phyloP scores from a whole-genome alignment of 805 yeast species.

The Sugiyamaella marilandica region DNA sequence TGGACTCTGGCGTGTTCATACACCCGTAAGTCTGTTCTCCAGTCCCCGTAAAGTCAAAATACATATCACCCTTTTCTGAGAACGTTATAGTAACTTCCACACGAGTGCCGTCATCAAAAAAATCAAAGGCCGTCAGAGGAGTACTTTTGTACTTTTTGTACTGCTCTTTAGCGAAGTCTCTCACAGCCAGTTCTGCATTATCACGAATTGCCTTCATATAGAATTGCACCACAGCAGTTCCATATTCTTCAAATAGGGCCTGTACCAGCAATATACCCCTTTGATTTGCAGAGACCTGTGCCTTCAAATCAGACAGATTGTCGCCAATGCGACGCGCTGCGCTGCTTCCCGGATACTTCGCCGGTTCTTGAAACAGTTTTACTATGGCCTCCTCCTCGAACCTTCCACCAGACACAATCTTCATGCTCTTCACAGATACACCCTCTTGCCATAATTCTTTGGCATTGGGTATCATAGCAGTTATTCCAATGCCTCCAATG shows the following conservation, averaged over 20 bases:
- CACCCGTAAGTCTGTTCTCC: conserved; percentile 82
- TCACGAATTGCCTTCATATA: conserved; percentile 79
- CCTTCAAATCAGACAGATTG: conserved; percentile 76
- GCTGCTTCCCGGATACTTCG: conserved; percentile 76
- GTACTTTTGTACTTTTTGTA: conserved; percentile 33
- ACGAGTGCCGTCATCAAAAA: conserved; percentile 33
- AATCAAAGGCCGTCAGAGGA: conserved; percentile 25
- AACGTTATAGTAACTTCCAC: conserved; percentile 27
- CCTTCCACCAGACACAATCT: conserved; percentile 63
- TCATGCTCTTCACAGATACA: conserved; percentile 73
- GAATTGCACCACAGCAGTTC: conserved; percentile 50
- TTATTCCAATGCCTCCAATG: conserved; percentile 60
- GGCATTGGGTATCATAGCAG: conserved; percentile 62
- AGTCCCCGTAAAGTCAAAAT: conserved; percentile 83
- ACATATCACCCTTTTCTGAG: conserved; percentile 51
- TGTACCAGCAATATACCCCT: conserved; percentile 69
- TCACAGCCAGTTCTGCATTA: conserved; percentile 71
- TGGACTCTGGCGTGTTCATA: conserved; percentile 86
- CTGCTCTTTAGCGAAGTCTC: conserved; percentile 44
- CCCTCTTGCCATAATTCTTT: conserved; percentile 84
- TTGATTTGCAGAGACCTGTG: conserved; percentile 82
- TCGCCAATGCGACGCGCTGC: conserved; percentile 82
- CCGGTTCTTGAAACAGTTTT: conserved; percentile 64
- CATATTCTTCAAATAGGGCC: conserved; percentile 57
- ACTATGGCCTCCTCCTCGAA: conserved; percentile 67